Evolutionary conservation across 768 basidiomycete species (phyloP).

Genomic region (Hygrocybe punicea): DNA sequence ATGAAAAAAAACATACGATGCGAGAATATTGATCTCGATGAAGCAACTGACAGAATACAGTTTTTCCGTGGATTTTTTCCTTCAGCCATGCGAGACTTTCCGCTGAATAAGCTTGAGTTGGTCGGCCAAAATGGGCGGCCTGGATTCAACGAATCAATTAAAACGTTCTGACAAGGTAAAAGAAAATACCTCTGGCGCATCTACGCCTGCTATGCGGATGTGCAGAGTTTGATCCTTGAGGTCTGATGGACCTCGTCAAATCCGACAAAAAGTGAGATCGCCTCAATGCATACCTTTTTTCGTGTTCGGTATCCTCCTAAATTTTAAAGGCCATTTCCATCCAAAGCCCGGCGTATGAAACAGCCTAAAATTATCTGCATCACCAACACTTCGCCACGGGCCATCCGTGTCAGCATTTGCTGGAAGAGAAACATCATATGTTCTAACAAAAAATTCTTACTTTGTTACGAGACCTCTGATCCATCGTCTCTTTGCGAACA

Average conservation of each 20-base stretch:
- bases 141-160: slow-evolving; percentile 23
- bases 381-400: slow-evolving; percentile 58
- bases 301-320: slow-evolving; percentile 58
- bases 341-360: slow-evolving; percentile 82
- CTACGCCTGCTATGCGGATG: slow-evolving; percentile 85
- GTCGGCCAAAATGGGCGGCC: slow-evolving; percentile 82
- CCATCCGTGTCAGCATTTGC: not conserved
- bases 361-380: slow-evolving; percentile 83
- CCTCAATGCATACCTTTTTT: slow-evolving; percentile 47
- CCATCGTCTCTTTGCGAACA: slow-evolving; percentile 58
- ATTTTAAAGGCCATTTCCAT: slow-evolving; percentile 69
- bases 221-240: slow-evolving; percentile 80
- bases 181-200: slow-evolving; percentile 79
- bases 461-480: slow-evolving; percentile 79
- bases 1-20: slow-evolving; percentile 49
- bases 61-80: slow-evolving; percentile 50
- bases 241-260: slow-evolving; percentile 39
- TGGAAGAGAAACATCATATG: not conserved
- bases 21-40: slow-evolving; percentile 82
- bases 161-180: not conserved
- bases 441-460: slow-evolving; percentile 37
- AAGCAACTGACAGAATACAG: slow-evolving; percentile 67
- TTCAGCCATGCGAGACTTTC: slow-evolving; percentile 78
- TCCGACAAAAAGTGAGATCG: not conserved
- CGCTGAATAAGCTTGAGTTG: slow-evolving; percentile 66